Base-by-base conservation (phyloP, 2,329 filamentous ascomycete species). In the Cladosporium sp. region DNA sequence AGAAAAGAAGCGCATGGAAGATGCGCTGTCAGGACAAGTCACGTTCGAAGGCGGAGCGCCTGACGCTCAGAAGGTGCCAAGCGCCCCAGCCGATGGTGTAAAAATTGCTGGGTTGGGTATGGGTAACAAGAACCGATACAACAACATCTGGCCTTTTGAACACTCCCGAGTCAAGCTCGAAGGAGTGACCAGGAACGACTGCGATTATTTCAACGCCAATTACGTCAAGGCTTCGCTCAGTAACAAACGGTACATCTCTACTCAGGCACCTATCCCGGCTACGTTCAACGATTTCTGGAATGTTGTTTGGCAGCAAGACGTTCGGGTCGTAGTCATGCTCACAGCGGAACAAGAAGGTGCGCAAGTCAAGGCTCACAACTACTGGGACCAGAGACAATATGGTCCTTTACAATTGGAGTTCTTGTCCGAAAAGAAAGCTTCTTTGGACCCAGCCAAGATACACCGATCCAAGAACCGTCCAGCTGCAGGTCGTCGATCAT, bases 211-310 rank as follows among this genome's bases (percentile, higher is more conserved):
- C 79, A 99, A 99, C 75, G 95, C 93, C 21, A 98, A 91, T 76
- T 88, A 96, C 71, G 82, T 98, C 67, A 89, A 91, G 75, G 86
- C 93, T 1, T 86, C 88, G 30, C 86, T 90, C 70, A 96, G 91
- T 69, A 89, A 96, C 76, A 97, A 96, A 81, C 87, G 88, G 49
- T 99, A 99, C 75, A 98, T 99, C 78, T 94, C 94, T 58, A 94
- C 93, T 14, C 95, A 99, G 77, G 95, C 93, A 0, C 95, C 95
- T 11, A 86, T 98, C 43, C 95, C 95, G 23, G 89, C 91, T 58
- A 99, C 95, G 0, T 97, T 96, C 74, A 89, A 91, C 76, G 95
- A 99, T 77, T 99, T 99, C 75, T 99, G 95, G 95, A 94, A 92
- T 67, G 90, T 97, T 13, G 85, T 98, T 32, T 99, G 95, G 95